Conservation (phyloP, 345 rosid genomes). For the Gossypium raimondii region DNA sequence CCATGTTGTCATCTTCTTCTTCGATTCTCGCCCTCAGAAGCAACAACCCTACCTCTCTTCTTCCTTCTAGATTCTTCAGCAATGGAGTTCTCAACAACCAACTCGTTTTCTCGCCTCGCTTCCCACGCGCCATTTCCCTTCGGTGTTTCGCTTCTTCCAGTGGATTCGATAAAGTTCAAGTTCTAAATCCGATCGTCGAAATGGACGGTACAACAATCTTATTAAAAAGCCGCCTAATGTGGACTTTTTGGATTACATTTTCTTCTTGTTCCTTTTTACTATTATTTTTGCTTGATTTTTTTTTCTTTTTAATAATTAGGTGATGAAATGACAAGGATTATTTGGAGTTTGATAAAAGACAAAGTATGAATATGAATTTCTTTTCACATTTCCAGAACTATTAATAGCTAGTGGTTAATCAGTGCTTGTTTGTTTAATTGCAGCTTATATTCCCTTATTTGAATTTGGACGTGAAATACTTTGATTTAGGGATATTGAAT, state of each 20-base stretch:
- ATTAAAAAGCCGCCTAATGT: not conserved
- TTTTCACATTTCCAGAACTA: constrained; percentile 6
- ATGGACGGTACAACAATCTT: constrained; percentile 45
- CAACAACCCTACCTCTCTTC: constrained; percentile 24
- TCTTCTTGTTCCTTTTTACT: not conserved
- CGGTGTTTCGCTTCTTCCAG: constrained; percentile 48
- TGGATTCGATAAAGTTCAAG: constrained; percentile 41
- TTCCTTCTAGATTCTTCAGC: constrained; percentile 22
- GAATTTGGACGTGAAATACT: constrained; percentile 85
- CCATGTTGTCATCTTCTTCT: constrained; percentile 21
- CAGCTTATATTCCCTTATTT: constrained; percentile 83
- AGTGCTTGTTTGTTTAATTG: constrained; percentile 26
- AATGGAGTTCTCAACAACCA: constrained; percentile 26
- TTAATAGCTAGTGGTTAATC: not conserved
- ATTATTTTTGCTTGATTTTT: not conserved
- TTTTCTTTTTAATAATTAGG: constrained; percentile 34
- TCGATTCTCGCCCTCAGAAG: constrained; percentile 21
- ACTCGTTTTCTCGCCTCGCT: constrained; percentile 22
- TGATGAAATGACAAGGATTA: constrained; percentile 95
- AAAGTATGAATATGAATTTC: constrained; percentile 43
- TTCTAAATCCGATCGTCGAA: constrained; percentile 58
- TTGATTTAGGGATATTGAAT: constrained; percentile 81
- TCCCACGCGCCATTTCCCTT: constrained; percentile 30
- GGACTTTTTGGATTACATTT: not conserved
- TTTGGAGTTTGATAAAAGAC: constrained; percentile 82